Evolutionary conservation across 2,329 filamentous ascomycete species (phyloP).

Genomic region (Colletotrichum orchidophilum): DNA sequence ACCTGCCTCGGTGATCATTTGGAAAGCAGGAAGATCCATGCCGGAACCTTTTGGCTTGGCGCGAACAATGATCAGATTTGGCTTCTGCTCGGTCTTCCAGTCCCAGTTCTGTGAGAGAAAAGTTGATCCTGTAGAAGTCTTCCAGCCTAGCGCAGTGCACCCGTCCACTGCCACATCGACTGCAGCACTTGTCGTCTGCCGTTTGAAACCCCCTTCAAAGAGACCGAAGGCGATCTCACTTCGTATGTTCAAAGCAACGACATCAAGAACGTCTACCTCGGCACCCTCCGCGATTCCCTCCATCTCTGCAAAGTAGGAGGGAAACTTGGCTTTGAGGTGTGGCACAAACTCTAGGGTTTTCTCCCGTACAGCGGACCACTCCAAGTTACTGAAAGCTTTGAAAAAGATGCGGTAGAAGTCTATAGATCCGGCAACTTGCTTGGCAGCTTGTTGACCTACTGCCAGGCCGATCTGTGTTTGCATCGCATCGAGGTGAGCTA

Average conservation of each 20-base stretch:
- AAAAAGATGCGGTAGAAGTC: neutral
- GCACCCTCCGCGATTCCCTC: neutral
- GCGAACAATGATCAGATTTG: neutral
- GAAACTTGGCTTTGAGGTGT: neutral
- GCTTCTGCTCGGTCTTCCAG: neutral
- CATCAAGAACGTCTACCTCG: neutral
- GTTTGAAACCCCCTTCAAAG: neutral
- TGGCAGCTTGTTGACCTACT: neutral
- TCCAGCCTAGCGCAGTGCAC: neutral
- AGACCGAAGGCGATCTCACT: neutral
- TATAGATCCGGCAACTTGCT: neutral
- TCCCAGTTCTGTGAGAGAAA: neutral
- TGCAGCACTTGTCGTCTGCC: neutral
- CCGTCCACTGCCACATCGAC: neutral
- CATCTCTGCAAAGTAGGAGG: neutral
- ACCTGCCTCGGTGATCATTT: constrained; percentile 67
- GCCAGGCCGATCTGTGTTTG: neutral
- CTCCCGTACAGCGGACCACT: neutral
- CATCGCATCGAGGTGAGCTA: neutral
- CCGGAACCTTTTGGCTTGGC: neutral
- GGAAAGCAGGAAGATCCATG: constrained; percentile 51
- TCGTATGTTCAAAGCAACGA: neutral
- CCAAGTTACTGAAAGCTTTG: neutral
- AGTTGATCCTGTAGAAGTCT: neutral
- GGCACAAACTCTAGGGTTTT: neutral